These are phyloP conservation scores for Anthracocystis setariae DNA, from an alignment of 1,284 basidiomycete genomes.

Conservation along the genomic window DNA sequence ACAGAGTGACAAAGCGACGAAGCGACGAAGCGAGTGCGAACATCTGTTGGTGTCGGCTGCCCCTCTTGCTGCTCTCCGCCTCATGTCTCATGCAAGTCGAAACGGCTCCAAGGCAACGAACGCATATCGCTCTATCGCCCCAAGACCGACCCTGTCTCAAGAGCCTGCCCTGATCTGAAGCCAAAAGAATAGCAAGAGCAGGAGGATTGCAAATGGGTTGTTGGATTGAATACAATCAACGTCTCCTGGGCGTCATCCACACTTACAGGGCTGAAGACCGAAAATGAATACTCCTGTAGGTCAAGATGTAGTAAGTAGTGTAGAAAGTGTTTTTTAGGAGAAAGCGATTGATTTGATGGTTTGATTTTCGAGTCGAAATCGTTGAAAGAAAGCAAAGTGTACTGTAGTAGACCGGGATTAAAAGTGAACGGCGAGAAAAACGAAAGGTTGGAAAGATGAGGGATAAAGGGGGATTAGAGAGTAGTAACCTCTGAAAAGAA, in stretches of 20 bases:
- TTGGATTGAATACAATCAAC: neutral
- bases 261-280: neutral
- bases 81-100: neutral
- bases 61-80: too few species aligned
- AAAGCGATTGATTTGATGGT: too few species aligned
- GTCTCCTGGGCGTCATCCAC: neutral
- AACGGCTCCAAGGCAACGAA: neutral
- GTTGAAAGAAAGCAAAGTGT: constrained; percentile 1
- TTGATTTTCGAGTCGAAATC: constrained; percentile 3
- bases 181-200: neutral
- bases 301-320: neutral
- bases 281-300: neutral
- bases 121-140: too few species aligned
- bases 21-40: too few species aligned
- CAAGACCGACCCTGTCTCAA: neutral
- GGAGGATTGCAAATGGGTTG: neutral
- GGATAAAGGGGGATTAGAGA: constrained; percentile 10
- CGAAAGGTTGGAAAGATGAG: constrained; percentile 16
- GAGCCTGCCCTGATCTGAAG: neutral
- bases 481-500: constrained; percentile 5
- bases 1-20: too few species aligned
- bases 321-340: constrained; percentile 1
- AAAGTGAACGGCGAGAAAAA: constrained; percentile 3
- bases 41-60: too few species aligned
- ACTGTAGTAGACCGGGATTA: too few species aligned